Evolutionary conservation across 495 filamentous ascomycete genomes (phyloP), one percentile per base, ranked within the genome.

Genomic region (Thermothielavioides terrestris): DNA sequence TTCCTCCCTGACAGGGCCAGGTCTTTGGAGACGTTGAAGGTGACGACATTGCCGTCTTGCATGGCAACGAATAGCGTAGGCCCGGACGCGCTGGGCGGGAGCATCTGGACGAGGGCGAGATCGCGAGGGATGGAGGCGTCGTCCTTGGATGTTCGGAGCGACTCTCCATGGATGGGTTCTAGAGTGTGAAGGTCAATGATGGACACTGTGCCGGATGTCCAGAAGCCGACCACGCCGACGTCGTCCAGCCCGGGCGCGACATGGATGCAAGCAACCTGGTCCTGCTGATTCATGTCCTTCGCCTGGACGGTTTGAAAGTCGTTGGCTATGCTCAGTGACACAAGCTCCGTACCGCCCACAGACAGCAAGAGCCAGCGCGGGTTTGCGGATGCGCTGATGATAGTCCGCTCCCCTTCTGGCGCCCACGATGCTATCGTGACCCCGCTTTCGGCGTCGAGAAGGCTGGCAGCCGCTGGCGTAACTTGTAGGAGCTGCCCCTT

Each of bases 31-130:
- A 94, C 70, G 30, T 78, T 76, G 64, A 90, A 99, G 1, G 85
- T 95, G 40, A 92, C 77, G 9, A 99, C 85, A 56, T 85, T 86
- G 21, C 92, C 92, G 66, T 96, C 91, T 18, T 91, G 88, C 82
- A 95, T 88, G n/a, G 89, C 85, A 22, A 95, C 73, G 52, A 99
- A 89, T 2, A 99, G 69, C 0, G 85, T 95, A 2, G 88, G 82
- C 0, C 73, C 72, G 28, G 67, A 55, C 4, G 62, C 34, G 32
- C 60, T 41, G 34, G 62, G 53, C 14, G 79, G 77, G 12, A 95
- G 74, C 1, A 96, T 70, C 38, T 86, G 78, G 4, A 84, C 82
- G 10, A 97, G 72, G 2, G 86, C 78, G 4, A 97, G 77, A 39
- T 88, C 89, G 17, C 90, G 77, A 4, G 92, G 92, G 40, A 94